phyloP scores from a whole-genome alignment of 257 asterid genomes.

The Dorcoceras hygrometricum region DNA sequence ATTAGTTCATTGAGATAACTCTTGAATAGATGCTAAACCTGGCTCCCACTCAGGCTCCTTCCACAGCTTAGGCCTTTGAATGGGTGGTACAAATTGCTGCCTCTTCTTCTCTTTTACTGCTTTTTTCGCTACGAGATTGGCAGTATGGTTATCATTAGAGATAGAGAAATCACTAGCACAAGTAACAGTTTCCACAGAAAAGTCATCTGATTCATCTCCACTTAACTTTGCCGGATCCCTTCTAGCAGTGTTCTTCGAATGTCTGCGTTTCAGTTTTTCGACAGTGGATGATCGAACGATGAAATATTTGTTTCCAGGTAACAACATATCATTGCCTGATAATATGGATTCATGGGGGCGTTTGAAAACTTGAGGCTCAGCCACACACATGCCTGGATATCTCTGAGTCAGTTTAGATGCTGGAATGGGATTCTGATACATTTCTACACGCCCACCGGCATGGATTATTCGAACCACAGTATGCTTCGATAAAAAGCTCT shows the following conservation, averaged over 20 bases:
- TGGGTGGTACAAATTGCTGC: too few relatives aligned
- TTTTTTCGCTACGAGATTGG: background rate
- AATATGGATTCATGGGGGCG: conserved; percentile 49
- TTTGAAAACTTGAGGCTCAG: conserved; percentile 48
- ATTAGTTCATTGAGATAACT: conserved; percentile 52
- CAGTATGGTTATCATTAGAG: background rate
- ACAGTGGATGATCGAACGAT: conserved; percentile 5
- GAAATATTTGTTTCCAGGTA: conserved; percentile 55
- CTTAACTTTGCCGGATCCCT: background rate
- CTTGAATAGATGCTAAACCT: conserved; percentile 48
- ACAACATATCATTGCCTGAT: conserved; percentile 38
- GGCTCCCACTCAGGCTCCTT: conserved; percentile 1
- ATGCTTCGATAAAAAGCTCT: conserved; percentile 21
- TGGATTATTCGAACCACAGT: conserved; percentile 37
- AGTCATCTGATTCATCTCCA: background rate
- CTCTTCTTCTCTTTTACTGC: background rate
- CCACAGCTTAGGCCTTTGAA: conserved; percentile 1
- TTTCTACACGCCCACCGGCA: conserved; percentile 59
- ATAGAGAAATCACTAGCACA: background rate
- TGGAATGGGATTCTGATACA: conserved; percentile 36
- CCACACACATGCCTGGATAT: conserved; percentile 61
- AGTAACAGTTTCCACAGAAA: background rate
- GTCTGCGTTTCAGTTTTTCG: background rate
- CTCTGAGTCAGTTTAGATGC: conserved; percentile 38
- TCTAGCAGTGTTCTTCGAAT: background rate